Evolutionary conservation across 2,329 filamentous ascomycete species (phyloP), one percentile per base, ranked within the genome.

Genomic region (Ascochyta fabae): DNA sequence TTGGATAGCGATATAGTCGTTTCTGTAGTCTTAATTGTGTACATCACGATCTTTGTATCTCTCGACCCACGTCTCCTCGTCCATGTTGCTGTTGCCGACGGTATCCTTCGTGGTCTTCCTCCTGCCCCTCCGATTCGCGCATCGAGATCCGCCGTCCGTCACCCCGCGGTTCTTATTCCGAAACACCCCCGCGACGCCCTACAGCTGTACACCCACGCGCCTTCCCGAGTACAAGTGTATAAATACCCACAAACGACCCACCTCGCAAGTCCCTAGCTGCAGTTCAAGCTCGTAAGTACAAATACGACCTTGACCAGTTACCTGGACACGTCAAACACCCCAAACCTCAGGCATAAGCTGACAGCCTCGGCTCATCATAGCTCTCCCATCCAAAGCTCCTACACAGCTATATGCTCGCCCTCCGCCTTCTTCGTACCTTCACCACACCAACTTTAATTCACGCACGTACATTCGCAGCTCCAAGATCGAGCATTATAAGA

Each of bases 1-100:
- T 62, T 60, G 52, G 40, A 60, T 51, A 54, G 49, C 55, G 54
- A 57, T 53, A 48, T 48, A 39, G 42, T 53, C 43, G 44, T 48
- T 53, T 51, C 19, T 46, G 23, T 56, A 57, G 41, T 38, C 40
- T 54, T 64, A 62, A 58, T 60, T 29, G 39, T 55, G 44, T 55
- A 58, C 23, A 50, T 16, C 42, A 51, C 53, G 41, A 39, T 43
- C 15, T 55, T 36, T 29, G 12, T 27, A 19, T 9, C 9, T n/a
- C 15, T 22, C 6, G 1, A 24, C 31, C 8, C 29, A 42, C 34
- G 22, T 26, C 23, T 5, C 2, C 9, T 23, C 22, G 13, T 29
- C 8, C 3, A 16, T 35, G 31, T 23, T 36, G 44, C 6, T 36
- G 34, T 24, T 51, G 43, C 48, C 48, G 53, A 40, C 7, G 22